These are phyloP conservation scores for Ophidiomyces ophidiicola DNA, from an alignment of 2,329 filamentous ascomycete genomes.

Conservation along the genomic window DNA sequence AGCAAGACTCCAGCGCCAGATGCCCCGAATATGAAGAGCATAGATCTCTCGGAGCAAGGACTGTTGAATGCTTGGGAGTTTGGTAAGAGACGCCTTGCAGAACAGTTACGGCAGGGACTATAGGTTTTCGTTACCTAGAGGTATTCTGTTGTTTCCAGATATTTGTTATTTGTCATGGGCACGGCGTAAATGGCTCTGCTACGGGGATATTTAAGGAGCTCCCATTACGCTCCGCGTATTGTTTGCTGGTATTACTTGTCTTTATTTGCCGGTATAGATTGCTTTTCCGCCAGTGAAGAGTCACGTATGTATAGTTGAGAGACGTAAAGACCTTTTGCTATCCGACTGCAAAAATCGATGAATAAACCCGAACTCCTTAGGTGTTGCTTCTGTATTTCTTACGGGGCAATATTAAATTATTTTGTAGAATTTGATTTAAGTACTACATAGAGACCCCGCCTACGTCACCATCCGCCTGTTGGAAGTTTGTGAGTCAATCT, in stretches of 20 bases:
- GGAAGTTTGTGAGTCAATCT: background rate
- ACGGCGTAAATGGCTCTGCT: slow-evolving; percentile 13
- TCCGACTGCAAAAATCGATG: too few species aligned
- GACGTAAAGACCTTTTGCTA: background rate
- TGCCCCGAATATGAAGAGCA: slow-evolving; percentile 73
- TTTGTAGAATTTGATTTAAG: background rate
- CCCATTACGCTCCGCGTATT: too few species aligned
- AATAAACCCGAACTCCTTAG: too few species aligned
- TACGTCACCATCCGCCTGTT: too few species aligned
- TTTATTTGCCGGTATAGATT: slow-evolving; percentile 6
- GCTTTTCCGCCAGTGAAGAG: background rate
- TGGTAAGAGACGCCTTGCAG: slow-evolving; percentile 79
- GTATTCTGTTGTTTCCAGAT: slow-evolving; percentile 16
- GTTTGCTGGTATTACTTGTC: too few species aligned
- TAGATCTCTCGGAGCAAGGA: slow-evolving; percentile 91
- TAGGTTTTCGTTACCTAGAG: slow-evolving; percentile 31
- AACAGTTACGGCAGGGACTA: slow-evolving; percentile 76
- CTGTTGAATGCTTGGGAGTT: slow-evolving; percentile 89
- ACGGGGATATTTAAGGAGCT: slow-evolving; percentile 4
- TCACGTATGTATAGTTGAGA: background rate
- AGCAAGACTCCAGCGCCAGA: slow-evolving; percentile 86
- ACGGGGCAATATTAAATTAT: background rate
- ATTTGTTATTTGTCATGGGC: slow-evolving; percentile 16
- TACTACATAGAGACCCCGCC: slow-evolving; percentile 16
- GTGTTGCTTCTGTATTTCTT: background rate